phyloP scores from a whole-genome alignment of 441 rosid species.

The Syzygium syzygioides region DNA sequence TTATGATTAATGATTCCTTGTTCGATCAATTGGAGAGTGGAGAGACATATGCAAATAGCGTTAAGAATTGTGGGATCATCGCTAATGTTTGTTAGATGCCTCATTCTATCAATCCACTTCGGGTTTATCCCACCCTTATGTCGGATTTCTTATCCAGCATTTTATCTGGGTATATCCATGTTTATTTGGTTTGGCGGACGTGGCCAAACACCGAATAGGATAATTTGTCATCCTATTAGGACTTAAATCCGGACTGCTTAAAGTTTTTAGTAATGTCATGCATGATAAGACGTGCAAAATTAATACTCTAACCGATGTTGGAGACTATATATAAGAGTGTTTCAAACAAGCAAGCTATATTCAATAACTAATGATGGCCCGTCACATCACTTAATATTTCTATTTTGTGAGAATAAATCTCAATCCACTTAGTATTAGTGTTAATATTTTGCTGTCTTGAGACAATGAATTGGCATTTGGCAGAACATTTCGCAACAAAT shows the following conservation, averaged over 20 bases:
- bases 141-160: background rate
- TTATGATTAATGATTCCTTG: constrained; percentile 22
- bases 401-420: background rate
- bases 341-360: background rate
- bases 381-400: background rate
- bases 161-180: rapidly evolving
- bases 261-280: background rate
- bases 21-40: background rate
- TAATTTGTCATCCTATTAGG: background rate
- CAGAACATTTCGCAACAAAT: background rate
- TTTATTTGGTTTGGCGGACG: rapidly evolving
- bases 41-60: no score
- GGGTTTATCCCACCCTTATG: background rate
- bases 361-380: background rate
- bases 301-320: background rate
- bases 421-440: background rate
- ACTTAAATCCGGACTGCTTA: background rate
- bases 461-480: background rate
- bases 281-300: background rate
- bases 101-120: background rate
- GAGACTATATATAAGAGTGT: background rate
- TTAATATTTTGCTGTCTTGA: background rate
- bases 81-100: background rate
- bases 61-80: no score
- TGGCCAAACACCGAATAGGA: background rate